Conservation (phyloP, 129 eudicot species). For the Gnaphalium uliginosum region DNA sequence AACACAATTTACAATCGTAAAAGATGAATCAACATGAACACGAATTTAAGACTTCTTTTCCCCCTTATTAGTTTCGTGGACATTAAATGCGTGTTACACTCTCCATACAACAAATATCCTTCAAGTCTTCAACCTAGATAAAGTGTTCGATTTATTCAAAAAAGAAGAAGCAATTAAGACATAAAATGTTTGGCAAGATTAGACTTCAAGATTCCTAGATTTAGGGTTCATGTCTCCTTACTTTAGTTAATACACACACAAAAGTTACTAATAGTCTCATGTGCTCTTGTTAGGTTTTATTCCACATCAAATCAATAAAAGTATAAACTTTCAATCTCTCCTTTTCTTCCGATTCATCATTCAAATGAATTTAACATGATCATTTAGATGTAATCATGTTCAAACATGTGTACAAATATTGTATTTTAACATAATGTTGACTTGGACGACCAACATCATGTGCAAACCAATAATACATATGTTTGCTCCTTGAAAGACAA, state of each 20-base stretch:
- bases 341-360: conserved; percentile 7
- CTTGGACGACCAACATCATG: neutral
- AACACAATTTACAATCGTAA: too few species aligned
- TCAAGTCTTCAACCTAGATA: neutral
- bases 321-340: conserved; percentile 3
- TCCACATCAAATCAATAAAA: conserved; percentile 17
- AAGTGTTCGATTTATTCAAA: neutral
- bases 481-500: conserved; percentile 15
- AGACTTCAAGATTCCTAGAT: conserved; percentile 28
- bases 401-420: neutral
- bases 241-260: conserved; percentile 32
- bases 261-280: conserved; percentile 21
- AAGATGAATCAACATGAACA: too few species aligned
- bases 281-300: conserved; percentile 33
- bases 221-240: conserved; percentile 33
- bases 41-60: too few species aligned
- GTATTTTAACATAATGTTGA: neutral
- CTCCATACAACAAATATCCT: too few species aligned
- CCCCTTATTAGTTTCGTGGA: too few species aligned
- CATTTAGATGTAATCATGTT: conserved; percentile 4
- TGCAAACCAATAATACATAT: neutral
- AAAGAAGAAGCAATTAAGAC: conserved; percentile 3
- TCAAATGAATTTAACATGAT: conserved; percentile 12
- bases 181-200: conserved; percentile 36
- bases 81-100: too few species aligned